phyloP scores from a whole-genome alignment of 2,329 filamentous ascomycete genomes.

The Paecilomyces sp. region DNA sequence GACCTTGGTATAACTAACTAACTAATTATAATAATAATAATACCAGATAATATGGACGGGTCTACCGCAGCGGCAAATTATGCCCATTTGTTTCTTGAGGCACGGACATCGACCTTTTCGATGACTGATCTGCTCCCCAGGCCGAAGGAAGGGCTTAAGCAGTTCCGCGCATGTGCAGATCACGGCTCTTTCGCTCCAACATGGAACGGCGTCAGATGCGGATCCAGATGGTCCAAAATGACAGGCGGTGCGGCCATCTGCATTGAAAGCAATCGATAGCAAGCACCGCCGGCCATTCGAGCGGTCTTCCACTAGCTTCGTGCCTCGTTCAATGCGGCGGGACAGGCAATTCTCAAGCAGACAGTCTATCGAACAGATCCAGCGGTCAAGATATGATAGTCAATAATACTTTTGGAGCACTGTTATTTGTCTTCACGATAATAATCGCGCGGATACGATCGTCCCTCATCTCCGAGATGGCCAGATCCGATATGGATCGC shows the following conservation, averaged over 20 bases:
- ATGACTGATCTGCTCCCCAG: neutral
- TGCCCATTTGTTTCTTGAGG: neutral
- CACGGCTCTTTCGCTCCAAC: neutral
- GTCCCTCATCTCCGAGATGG: neutral
- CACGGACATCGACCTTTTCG: neutral
- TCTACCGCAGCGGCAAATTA: neutral
- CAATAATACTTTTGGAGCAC: neutral
- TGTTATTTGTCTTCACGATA: neutral
- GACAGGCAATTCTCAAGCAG: neutral
- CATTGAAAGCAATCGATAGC: neutral
- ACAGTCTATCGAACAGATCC: neutral
- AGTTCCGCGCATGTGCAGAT: neutral
- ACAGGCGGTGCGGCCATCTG: neutral
- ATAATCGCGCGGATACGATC: neutral
- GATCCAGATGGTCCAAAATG: neutral
- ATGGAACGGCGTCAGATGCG: neutral
- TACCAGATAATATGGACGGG: neutral
- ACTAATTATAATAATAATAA: neutral
- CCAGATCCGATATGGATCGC: neutral
- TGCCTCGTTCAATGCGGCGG: neutral
- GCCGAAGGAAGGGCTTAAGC: neutral
- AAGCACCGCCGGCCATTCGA: neutral
- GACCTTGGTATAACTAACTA: neutral
- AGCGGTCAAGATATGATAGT: neutral
- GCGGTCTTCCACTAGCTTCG: neutral